A percentile compares a stretch with the other conserved stretches of the same genome.
Evolutionary conservation across 345 rosid species (phyloP).

Genomic region (Adansonia digitata): DNA sequence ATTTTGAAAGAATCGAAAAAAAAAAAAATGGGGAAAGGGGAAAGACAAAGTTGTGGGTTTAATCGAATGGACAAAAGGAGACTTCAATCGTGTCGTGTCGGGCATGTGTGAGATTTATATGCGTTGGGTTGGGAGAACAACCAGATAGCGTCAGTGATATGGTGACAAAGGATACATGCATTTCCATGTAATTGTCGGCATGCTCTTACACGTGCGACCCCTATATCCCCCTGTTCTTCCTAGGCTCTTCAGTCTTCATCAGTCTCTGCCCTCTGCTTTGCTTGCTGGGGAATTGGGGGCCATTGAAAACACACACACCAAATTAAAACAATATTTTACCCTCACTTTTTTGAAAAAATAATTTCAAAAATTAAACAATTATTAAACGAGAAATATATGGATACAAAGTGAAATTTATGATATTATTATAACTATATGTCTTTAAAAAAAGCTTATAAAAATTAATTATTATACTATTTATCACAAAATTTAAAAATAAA

Average conservation of each 20-base stretch:
- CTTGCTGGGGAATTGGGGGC: not conserved
- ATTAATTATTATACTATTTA: too few relatives aligned
- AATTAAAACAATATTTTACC: not conserved
- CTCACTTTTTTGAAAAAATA: not conserved
- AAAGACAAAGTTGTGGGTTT: constrained; percentile 40
- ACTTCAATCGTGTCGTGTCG: constrained; percentile 32
- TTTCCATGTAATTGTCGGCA: constrained; percentile 54
- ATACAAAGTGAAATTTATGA: not conserved
- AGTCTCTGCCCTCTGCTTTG: not conserved
- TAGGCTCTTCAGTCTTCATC: not conserved
- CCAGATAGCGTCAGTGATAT: constrained; percentile 23
- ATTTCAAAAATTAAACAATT: not conserved
- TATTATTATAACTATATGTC: not conserved
- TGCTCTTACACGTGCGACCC: constrained; percentile 9
- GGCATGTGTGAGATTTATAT: constrained; percentile 38
- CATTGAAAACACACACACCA: not conserved
- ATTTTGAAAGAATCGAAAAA: not conserved
- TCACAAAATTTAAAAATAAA: too few relatives aligned
- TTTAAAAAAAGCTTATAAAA: too few relatives aligned
- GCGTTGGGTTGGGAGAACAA: too few relatives aligned
- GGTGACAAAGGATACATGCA: constrained; percentile 34
- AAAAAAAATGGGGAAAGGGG: not conserved
- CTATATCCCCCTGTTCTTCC: not conserved
- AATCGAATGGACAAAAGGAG: constrained; percentile 25
- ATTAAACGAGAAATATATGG: too few relatives aligned